Evolutionary conservation across 2,329 filamentous ascomycete species (phyloP), one percentile per base, ranked within the genome.

Genomic region (Teratosphaeria gauchensis): DNA sequence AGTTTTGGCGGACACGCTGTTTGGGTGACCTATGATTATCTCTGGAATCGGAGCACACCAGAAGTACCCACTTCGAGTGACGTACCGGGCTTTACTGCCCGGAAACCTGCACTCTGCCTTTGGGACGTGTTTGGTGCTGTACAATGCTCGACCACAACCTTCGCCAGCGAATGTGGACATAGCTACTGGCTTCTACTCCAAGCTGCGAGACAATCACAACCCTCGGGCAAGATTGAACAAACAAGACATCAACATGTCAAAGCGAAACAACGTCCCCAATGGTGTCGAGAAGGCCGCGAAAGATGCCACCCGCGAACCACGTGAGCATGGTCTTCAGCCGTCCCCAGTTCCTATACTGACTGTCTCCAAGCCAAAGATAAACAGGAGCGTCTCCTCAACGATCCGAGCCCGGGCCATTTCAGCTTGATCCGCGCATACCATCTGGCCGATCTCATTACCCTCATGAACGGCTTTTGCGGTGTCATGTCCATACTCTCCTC

Each of bases 401-500:
- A 83, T 63, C 65, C 67, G 28, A 82, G 90, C 63, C 82, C 82
- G 7, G 86, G 87, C 46, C 89, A 92, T 77, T 92, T 92, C 74
- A 80, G 78, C 51, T 74, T 82, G 63, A 66, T 82, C 57, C 77
- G 75, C 62, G 79, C 78, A 58, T 82, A 94, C 72, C 86, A 96
- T 73, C 80, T 95, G 70, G 86, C 92, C 64, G 84, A 95, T 75
- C 79, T 91, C 68, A 86, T 92, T 65, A 84, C 95, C 75, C 79
- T 91, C 68, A 90, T 96, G 76, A 92, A 90, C 32, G 88, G 89
- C 64, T 88, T 91, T 74, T 94, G 90, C 76, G 90, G 90, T 64
- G 85, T 96, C 74, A 92, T 96, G 87, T 96, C 92, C 72, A 84
- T 99, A 71, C 92, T 97, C 77, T 92, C 91, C 53, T 96, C 91